phyloP scores from a whole-genome alignment of 805 yeast species.

The Tetrapisispora namnaoensis region DNA sequence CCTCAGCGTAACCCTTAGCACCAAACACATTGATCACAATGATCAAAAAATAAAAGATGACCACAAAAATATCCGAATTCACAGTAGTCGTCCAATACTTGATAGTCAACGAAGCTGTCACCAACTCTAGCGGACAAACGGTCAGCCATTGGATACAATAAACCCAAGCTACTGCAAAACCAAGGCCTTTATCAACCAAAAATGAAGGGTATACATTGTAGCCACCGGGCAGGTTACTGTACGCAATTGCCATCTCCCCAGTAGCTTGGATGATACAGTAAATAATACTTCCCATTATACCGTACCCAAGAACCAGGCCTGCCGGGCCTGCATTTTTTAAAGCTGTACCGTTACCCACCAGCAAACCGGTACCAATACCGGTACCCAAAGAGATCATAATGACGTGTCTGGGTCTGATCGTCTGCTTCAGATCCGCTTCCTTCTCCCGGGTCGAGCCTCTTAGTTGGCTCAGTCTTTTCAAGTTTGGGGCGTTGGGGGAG shows the following conservation, averaged over 20 bases:
- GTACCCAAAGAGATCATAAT: slow-evolving; percentile 77
- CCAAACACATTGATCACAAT: slow-evolving; percentile 41
- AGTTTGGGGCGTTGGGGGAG: neutral
- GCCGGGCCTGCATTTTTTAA: slow-evolving; percentile 39
- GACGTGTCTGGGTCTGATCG: slow-evolving; percentile 39
- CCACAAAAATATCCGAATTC: slow-evolving; percentile 49
- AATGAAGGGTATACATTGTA: slow-evolving; percentile 49
- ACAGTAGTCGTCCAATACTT: slow-evolving; percentile 47
- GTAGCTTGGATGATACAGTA: slow-evolving; percentile 52
- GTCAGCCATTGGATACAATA: slow-evolving; percentile 56
- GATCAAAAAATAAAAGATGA: slow-evolving; percentile 40
- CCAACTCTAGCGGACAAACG: slow-evolving; percentile 54
- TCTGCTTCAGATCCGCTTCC: slow-evolving; percentile 23
- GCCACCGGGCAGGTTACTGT: slow-evolving; percentile 50
- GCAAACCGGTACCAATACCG: slow-evolving; percentile 70
- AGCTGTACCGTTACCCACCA: slow-evolving; percentile 48
- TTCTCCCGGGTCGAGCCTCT: slow-evolving; percentile 1
- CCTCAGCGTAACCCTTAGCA: slow-evolving; percentile 51
- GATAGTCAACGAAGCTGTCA: slow-evolving; percentile 54
- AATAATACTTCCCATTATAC: slow-evolving; percentile 47
- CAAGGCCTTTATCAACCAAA: slow-evolving; percentile 46
- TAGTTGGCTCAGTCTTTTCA: neutral
- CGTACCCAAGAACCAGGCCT: slow-evolving; percentile 44
- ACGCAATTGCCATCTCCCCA: slow-evolving; percentile 59
- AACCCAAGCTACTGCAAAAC: slow-evolving; percentile 54